These are phyloP conservation scores for Starmerella ratchasimensis DNA, from an alignment of 805 yeast genomes.

Conservation along the genomic window DNA sequence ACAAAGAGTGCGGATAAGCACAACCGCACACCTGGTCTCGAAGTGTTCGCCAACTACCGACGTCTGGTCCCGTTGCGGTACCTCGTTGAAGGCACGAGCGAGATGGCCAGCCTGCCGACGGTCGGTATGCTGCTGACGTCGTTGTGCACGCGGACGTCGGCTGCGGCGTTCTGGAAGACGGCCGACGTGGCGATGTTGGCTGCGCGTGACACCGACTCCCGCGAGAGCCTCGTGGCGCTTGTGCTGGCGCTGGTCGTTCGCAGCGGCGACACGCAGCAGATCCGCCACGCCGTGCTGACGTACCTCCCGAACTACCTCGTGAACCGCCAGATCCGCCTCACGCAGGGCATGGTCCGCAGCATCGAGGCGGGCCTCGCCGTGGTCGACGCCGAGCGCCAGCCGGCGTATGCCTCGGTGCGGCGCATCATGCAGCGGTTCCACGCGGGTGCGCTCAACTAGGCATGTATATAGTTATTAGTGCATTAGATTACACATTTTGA, in stretches of 20 bases:
- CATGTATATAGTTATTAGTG: no score
- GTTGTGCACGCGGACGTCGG: conserved; percentile 20
- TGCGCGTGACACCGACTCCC: conserved; percentile 15
- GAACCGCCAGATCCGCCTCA: conserved; percentile 4
- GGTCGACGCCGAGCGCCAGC: conserved; percentile 15
- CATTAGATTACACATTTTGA: no score
- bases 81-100: conserved; percentile 10
- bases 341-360: conserved; percentile 10
- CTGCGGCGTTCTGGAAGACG: conserved; percentile 25
- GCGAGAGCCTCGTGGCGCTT: conserved; percentile 16
- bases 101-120: conserved; percentile 9
- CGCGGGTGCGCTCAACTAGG: no score
- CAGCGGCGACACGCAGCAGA: conserved; percentile 21
- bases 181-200: conserved; percentile 17
- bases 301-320: conserved; percentile 18
- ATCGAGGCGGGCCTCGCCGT: conserved; percentile 15
- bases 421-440: conserved; percentile 4
- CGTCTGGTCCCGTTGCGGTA: conserved; percentile 8
- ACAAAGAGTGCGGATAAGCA: background rate
- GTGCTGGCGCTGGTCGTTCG: conserved; percentile 23
- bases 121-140: conserved; percentile 22
- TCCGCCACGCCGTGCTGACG: conserved; percentile 17
- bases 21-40: background rate
- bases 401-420: conserved; percentile 15
- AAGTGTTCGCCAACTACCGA: conserved; percentile 10